phyloP scores from a whole-genome alignment of 495 filamentous ascomycete species.

The Penicillium parvum region DNA sequence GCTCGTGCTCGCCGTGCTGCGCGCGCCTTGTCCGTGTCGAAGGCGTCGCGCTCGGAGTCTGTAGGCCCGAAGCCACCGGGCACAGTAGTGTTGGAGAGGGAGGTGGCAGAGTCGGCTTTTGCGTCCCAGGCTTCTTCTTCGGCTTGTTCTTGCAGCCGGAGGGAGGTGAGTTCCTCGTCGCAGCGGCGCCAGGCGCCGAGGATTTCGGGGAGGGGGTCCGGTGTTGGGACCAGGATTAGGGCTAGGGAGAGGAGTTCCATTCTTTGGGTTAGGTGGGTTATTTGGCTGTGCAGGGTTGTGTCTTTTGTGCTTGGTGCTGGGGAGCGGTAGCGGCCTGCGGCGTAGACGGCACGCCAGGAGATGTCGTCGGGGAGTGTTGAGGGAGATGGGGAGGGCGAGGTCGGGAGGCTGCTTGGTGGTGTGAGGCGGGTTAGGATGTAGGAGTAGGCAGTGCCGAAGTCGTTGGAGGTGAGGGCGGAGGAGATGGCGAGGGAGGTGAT shows the following conservation, averaged over 20 bases:
- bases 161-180: slow-evolving; percentile 75
- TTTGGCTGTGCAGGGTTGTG: slow-evolving; percentile 33
- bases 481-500: slow-evolving; percentile 87
- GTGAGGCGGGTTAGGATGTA: slow-evolving; percentile 72
- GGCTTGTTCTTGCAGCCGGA: slow-evolving; percentile 65
- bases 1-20: slow-evolving; percentile 34
- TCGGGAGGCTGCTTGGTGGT: slow-evolving; percentile 31
- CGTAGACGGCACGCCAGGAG: slow-evolving; percentile 88
- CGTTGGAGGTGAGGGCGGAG: slow-evolving; percentile 76
- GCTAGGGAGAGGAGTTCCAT: slow-evolving; percentile 88
- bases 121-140: slow-evolving; percentile 71
- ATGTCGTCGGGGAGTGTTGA: slow-evolving; percentile 61
- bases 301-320: slow-evolving; percentile 25
- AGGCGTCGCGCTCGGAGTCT: slow-evolving; percentile 44
- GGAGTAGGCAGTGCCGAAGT: slow-evolving; percentile 96
- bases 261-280: slow-evolving; percentile 56
- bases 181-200: slow-evolving; percentile 78
- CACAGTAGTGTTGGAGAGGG: slow-evolving; percentile 46
- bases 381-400: slow-evolving; percentile 23
- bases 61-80: slow-evolving; percentile 61
- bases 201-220: slow-evolving; percentile 75
- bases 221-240: slow-evolving; percentile 69
- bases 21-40: slow-evolving; percentile 39
- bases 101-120: slow-evolving; percentile 60
- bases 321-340: slow-evolving; percentile 75